Percentiles rank a stretch among this genome's conserved stretches.
Evolutionary conservation across 1,284 basidiomycete genomes (phyloP).

Genomic region (Cutaneotrichosporon cutaneum): DNA sequence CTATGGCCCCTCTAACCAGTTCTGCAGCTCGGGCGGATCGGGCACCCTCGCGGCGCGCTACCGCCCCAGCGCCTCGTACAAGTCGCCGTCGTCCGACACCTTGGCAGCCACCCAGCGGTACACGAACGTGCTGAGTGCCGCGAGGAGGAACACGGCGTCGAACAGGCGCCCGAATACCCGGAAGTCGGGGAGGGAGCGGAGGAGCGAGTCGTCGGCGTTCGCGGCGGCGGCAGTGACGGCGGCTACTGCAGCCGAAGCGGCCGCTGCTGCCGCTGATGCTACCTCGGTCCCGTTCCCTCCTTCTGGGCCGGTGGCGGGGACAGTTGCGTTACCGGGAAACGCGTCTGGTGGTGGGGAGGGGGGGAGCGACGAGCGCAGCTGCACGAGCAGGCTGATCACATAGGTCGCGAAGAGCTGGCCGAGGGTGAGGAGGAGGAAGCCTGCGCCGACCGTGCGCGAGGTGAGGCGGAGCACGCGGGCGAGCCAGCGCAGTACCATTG

Average conservation of each 20-base stretch:
- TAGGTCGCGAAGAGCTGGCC: constrained; percentile 53
- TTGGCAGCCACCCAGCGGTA: constrained; percentile 46
- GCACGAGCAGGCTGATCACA: constrained; percentile 52
- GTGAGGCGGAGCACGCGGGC: constrained; percentile 48
- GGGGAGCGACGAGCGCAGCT: constrained; percentile 24
- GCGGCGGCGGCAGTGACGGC: constrained; percentile 3
- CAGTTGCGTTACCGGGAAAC: background rate
- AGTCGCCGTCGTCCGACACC: constrained; percentile 27
- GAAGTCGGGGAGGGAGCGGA: constrained; percentile 51
- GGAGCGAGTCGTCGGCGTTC: constrained; percentile 32
- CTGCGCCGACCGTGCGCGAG: constrained; percentile 50
- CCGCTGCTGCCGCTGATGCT: background rate
- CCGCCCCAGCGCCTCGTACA: constrained; percentile 11
- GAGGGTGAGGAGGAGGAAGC: constrained; percentile 48
- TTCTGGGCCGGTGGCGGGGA: background rate
- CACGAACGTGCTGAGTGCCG: constrained; percentile 38
- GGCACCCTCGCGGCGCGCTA: background rate
- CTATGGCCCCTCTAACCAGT: too few relatives aligned
- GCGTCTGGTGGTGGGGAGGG: background rate
- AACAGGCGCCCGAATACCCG: constrained; percentile 52
- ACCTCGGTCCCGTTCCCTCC: background rate
- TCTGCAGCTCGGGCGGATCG: too few relatives aligned
- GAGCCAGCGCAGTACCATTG: constrained; percentile 51
- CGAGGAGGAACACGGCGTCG: constrained; percentile 49
- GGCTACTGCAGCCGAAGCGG: background rate